Percentiles rank a stretch among this genome's conserved stretches.
Conservation (phyloP, 2,329 filamentous ascomycete species). For the Claviceps maximensis region DNA sequence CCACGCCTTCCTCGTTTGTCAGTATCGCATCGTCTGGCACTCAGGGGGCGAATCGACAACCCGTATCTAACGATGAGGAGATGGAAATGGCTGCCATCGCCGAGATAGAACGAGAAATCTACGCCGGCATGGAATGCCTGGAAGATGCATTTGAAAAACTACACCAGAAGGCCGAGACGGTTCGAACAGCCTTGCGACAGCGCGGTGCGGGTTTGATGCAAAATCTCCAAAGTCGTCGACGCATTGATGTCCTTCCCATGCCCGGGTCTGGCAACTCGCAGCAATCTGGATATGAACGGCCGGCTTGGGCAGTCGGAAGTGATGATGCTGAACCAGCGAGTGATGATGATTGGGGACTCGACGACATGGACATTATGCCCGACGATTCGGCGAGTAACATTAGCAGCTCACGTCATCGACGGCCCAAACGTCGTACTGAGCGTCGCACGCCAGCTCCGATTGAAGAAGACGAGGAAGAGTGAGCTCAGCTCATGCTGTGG, state of each 20-base stretch:
- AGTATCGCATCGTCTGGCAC: conserved; percentile 38
- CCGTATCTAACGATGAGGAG: conserved; percentile 85
- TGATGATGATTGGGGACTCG: conserved; percentile 45
- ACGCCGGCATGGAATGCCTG: conserved; percentile 82
- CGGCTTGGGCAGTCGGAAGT: conserved; percentile 24
- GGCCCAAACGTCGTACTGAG: conserved; percentile 55
- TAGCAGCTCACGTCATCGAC: conserved; percentile 52
- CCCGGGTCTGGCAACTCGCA: conserved; percentile 33
- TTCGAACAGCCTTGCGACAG: conserved; percentile 67
- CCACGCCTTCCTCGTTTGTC: conserved; percentile 47
- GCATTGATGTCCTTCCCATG: conserved; percentile 40
- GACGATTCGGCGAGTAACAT: conserved; percentile 77
- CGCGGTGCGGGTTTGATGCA: conserved; percentile 64
- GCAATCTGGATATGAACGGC: conserved; percentile 30
- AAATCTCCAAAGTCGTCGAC: conserved; percentile 46
- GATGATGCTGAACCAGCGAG: conserved; percentile 36
- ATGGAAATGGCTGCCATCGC: conserved; percentile 81
- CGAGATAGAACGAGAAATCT: conserved; percentile 88
- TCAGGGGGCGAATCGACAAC: conserved; percentile 30
- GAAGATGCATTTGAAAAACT: conserved; percentile 89
- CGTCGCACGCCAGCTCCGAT: conserved; percentile 60
- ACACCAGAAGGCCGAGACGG: conserved; percentile 71
- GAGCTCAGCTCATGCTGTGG: background rate
- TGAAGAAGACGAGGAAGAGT: conserved; percentile 59
- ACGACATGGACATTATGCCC: conserved; percentile 52